Percentiles rank a stretch among this genome's conserved stretches.
Evolutionary conservation across 805 yeast genomes (phyloP).

Genomic region (Sporopachydermia quercuum): DNA sequence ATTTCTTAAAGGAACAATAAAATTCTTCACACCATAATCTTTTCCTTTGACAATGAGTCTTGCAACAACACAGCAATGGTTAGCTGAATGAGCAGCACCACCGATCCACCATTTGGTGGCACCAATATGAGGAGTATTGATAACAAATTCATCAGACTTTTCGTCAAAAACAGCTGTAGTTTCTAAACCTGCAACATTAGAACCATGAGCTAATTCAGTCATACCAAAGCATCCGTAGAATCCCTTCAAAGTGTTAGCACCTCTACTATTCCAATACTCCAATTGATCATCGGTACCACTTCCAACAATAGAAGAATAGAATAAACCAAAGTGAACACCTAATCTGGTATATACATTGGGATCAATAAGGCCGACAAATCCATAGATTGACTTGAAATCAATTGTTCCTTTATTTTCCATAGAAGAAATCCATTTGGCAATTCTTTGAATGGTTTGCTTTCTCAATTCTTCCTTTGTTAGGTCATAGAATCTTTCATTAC

Average conservation of each 20-base stretch:
- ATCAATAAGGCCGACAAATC: conserved; percentile 27
- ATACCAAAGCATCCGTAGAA: conserved; percentile 78
- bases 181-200: conserved; percentile 85
- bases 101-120: conserved; percentile 99
- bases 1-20: conserved; percentile 83
- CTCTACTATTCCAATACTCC: conserved; percentile 58
- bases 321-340: conserved; percentile 81
- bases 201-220: conserved; percentile 91
- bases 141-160: conserved; percentile 47
- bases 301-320: conserved; percentile 68
- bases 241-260: conserved; percentile 21
- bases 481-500: conserved; percentile 30
- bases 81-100: conserved; percentile 91
- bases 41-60: conserved; percentile 66
- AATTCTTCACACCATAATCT: conserved; percentile 87
- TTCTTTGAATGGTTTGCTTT: conserved; percentile 19
- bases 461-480: conserved; percentile 27
- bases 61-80: conserved; percentile 77
- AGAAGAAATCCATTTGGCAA: conserved; percentile 14
- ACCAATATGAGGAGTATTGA: conserved; percentile 79
- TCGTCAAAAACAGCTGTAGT: conserved; percentile 78
- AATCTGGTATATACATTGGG: conserved; percentile 70
- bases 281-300: conserved; percentile 79
- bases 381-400: not conserved
- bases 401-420: conserved; percentile 1